Percentiles rank a stretch among this genome's conserved stretches.
Conservation (phyloP, 495 filamentous ascomycete genomes). For the Penicillium coffeae region DNA sequence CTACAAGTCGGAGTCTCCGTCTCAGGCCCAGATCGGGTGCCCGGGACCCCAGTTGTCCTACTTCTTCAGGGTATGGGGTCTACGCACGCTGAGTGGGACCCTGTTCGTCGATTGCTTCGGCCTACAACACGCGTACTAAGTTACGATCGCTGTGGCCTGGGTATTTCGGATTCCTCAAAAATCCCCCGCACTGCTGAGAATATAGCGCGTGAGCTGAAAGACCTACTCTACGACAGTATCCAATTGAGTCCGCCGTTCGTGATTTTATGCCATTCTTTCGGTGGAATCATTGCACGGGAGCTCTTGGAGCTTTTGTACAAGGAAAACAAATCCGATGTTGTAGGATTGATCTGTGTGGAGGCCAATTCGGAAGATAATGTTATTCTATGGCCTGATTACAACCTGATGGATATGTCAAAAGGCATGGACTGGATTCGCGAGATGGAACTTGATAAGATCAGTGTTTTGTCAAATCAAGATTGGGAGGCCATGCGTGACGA, state of each 20-base stretch:
- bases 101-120: conserved; percentile 3
- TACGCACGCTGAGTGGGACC: conserved; percentile 1
- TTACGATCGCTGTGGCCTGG: conserved; percentile 21
- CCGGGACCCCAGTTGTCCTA: conserved; percentile 6
- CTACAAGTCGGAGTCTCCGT: background rate
- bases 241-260: conserved; percentile 29
- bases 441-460: background rate
- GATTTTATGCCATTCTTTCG: conserved; percentile 38
- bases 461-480: conserved; percentile 3
- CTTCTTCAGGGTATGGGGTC: conserved; percentile 2
- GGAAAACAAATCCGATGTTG: conserved; percentile 2
- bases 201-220: conserved; percentile 14
- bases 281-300: conserved; percentile 34
- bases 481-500: conserved; percentile 6
- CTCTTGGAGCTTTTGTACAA: conserved; percentile 18
- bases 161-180: conserved; percentile 3
- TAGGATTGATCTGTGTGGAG: conserved; percentile 25
- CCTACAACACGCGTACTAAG: conserved; percentile 18
- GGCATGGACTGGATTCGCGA: conserved; percentile 2
- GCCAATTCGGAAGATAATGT: conserved; percentile 19
- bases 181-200: conserved; percentile 5
- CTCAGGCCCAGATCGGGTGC: conserved; percentile 3
- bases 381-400: conserved; percentile 3
- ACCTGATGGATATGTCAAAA: background rate
- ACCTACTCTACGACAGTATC: conserved; percentile 7